A percentile compares a stretch with the other conserved stretches of the same genome.
phyloP scores from a whole-genome alignment of 257 asterid genomes.

The Oldenlandia corymbosa region DNA sequence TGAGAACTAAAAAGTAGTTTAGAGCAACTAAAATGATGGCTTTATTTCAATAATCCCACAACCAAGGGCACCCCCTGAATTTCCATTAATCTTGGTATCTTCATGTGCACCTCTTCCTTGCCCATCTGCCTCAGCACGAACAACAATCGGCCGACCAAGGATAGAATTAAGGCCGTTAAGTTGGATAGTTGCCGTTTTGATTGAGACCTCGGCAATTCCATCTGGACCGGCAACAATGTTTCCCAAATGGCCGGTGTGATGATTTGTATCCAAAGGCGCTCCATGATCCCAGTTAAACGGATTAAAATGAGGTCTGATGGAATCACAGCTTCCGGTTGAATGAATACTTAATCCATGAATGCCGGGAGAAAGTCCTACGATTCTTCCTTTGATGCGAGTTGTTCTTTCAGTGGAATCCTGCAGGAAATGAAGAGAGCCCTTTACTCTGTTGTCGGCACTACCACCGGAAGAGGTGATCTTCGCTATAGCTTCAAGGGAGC shows the following conservation, averaged over 20 bases:
- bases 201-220: constrained; percentile 66
- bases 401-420: constrained; percentile 34
- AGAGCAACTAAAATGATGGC: too few species aligned
- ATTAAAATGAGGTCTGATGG: constrained; percentile 72
- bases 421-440: constrained; percentile 61
- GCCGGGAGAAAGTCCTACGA: constrained; percentile 63
- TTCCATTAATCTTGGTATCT: too few species aligned
- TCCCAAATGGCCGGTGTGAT: constrained; percentile 79
- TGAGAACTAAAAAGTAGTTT: too few species aligned
- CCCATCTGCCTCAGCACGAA: constrained; percentile 93
- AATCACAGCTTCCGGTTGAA: constrained; percentile 8
- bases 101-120: constrained; percentile 53
- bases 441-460: too few species aligned
- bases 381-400: constrained; percentile 58
- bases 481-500: too few species aligned
- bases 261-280: constrained; percentile 61
- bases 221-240: constrained; percentile 67
- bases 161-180: constrained; percentile 68
- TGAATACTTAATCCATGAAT: constrained; percentile 83
- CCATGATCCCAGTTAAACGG: constrained; percentile 74
- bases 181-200: constrained; percentile 56
- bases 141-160: constrained; percentile 87
- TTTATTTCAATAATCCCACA: too few species aligned
- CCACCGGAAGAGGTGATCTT: too few species aligned
- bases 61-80: too few species aligned